Conservation (phyloP, 345 rosid species). For the Erysimum cheiranthoides region DNA sequence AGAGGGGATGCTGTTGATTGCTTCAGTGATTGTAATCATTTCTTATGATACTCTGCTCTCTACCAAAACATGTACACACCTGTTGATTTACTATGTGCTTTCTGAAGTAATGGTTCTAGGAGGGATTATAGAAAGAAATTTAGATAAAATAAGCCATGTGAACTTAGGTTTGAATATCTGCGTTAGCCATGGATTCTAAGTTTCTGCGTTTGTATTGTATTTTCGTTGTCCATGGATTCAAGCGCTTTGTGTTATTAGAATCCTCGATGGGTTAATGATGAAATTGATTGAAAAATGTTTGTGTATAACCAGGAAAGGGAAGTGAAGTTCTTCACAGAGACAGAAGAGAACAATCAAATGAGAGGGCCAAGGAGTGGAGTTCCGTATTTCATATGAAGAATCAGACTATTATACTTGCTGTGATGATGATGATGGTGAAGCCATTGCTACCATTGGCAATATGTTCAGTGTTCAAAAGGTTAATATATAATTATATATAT, state of each 20-base stretch:
- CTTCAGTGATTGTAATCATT: background rate
- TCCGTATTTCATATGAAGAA: conserved; percentile 83
- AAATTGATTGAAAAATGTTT: conserved; percentile 13
- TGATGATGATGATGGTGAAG: conserved; percentile 39
- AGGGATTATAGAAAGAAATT: background rate
- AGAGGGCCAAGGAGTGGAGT: conserved; percentile 99
- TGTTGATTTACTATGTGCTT: conserved; percentile 8
- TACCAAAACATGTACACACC: background rate
- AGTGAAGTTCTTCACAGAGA: conserved; percentile 96
- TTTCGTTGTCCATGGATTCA: background rate
- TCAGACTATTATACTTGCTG: conserved; percentile 10
- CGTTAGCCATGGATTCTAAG: background rate
- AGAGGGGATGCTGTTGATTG: conserved; percentile 15
- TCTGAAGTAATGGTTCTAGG: conserved; percentile 12
- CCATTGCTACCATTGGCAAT: conserved; percentile 45
- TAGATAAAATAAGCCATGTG: background rate
- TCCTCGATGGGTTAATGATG: conserved; percentile 1
- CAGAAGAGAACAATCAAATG: conserved; percentile 99
- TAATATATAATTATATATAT: conserved; percentile 41
- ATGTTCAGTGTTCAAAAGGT: conserved; percentile 39
- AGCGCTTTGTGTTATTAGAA: background rate
- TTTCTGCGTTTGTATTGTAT: background rate
- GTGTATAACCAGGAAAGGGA: conserved; percentile 77
- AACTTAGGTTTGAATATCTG: background rate
- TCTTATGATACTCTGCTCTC: conserved; percentile 1